Conservation (phyloP, 2,329 filamentous ascomycete species). For the Hypoxylon sp. region DNA sequence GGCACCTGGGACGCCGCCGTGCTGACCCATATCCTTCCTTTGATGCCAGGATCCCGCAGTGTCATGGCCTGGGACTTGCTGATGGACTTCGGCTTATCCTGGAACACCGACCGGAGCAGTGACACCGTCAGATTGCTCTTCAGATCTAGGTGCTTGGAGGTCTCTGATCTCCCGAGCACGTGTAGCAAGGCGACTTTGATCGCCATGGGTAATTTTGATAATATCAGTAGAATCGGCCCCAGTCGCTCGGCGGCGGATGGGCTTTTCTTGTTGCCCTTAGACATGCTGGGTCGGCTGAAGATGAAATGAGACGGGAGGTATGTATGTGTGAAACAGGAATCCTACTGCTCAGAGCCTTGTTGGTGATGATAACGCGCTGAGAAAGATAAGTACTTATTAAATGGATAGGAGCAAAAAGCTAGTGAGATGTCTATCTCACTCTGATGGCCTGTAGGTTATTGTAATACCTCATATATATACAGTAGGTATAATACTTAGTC, state of each 20-base stretch:
- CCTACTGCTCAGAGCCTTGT: too few species aligned
- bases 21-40: conserved; percentile 83
- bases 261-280: conserved; percentile 12
- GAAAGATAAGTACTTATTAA: too few species aligned
- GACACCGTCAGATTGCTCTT: conserved; percentile 76
- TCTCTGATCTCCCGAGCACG: conserved; percentile 72
- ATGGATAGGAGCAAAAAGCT: too few species aligned
- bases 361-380: too few species aligned
- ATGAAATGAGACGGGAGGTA: too few species aligned
- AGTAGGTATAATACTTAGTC: too few species aligned
- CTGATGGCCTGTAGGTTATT: too few species aligned
- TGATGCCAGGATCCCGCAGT: conserved; percentile 57
- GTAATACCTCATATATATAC: too few species aligned
- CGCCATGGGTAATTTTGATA: conserved; percentile 68
- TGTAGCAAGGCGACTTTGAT: conserved; percentile 70
- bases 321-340: too few species aligned
- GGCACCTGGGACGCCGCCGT: conserved; percentile 71
- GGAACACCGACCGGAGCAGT: conserved; percentile 71
- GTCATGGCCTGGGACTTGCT: conserved; percentile 65
- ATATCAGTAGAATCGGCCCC: conserved; percentile 44
- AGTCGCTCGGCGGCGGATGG: conserved; percentile 5
- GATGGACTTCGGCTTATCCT: conserved; percentile 59
- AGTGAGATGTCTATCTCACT: too few species aligned
- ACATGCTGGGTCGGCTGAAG: conserved; percentile 11
- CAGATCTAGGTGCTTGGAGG: conserved; percentile 80